Evolutionary conservation across 495 filamentous ascomycete species (phyloP).

Genomic region (Cercophora samala): DNA sequence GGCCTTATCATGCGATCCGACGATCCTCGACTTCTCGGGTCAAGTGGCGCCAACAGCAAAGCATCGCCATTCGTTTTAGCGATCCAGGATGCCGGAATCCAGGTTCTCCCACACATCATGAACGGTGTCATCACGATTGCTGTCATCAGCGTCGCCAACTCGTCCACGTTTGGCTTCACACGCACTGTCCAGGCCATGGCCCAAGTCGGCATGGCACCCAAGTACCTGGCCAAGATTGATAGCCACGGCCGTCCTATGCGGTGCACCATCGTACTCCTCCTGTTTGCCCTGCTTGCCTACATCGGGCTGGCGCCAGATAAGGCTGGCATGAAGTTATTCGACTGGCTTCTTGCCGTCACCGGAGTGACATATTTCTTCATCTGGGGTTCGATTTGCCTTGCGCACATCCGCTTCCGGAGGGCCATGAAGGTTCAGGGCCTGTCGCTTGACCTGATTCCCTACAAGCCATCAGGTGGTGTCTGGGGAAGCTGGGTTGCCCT

Average conservation of each 20-base stretch:
- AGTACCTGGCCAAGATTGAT: slow-evolving; percentile 54
- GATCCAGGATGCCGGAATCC: slow-evolving; percentile 60
- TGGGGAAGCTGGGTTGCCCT: slow-evolving; percentile 60
- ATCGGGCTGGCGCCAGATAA: slow-evolving; percentile 30
- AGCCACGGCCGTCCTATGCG: slow-evolving; percentile 55
- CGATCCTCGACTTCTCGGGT: slow-evolving; percentile 41
- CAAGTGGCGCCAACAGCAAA: slow-evolving; percentile 45
- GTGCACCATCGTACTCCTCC: slow-evolving; percentile 51
- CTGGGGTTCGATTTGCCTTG: slow-evolving; percentile 65
- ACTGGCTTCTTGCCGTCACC: slow-evolving; percentile 67
- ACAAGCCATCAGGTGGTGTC: slow-evolving; percentile 54
- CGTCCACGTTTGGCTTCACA: slow-evolving; percentile 58
- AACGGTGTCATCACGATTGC: slow-evolving; percentile 66
- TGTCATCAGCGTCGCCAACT: slow-evolving; percentile 60
- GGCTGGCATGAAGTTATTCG: slow-evolving; percentile 35
- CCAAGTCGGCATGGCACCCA: slow-evolving; percentile 55
- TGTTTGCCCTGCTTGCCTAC: slow-evolving; percentile 45
- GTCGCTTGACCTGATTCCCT: slow-evolving; percentile 48
- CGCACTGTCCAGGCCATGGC: slow-evolving; percentile 63
- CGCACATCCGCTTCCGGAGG: slow-evolving; percentile 71
- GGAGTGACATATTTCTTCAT: slow-evolving; percentile 66
- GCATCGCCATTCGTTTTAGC: slow-evolving; percentile 68
- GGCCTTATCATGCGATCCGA: slow-evolving; percentile 49
- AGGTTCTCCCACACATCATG: slow-evolving; percentile 64
- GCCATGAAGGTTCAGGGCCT: slow-evolving; percentile 52